phyloP scores from a whole-genome alignment of 441 rosid genomes.

The Breynia disticha region DNA sequence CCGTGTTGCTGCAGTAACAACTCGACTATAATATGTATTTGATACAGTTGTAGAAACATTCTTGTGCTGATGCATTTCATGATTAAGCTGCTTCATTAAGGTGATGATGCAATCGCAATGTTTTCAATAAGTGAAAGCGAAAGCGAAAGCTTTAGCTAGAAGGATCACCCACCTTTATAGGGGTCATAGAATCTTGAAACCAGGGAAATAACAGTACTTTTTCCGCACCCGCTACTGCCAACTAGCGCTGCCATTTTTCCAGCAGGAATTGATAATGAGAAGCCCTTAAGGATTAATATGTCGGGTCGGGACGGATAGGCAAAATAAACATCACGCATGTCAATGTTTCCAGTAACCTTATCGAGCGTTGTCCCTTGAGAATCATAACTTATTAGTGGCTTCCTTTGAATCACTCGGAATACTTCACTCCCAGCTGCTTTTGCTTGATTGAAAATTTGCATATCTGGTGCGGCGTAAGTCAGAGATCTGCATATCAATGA shows the following conservation, averaged over 20 bases:
- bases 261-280: slow-evolving; percentile 49
- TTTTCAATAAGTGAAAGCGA: too few relatives aligned
- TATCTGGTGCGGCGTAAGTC: slow-evolving; percentile 62
- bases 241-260: slow-evolving; percentile 54
- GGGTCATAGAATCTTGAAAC: slow-evolving; percentile 63
- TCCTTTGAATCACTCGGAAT: slow-evolving; percentile 40
- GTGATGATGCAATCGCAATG: too few relatives aligned
- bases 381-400: slow-evolving; percentile 25
- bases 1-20: neutral
- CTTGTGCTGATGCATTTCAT: too few relatives aligned
- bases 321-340: slow-evolving; percentile 32
- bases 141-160: neutral
- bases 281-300: slow-evolving; percentile 34
- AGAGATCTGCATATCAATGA: slow-evolving; percentile 33
- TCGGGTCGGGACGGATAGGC: slow-evolving; percentile 54
- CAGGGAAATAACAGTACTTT: slow-evolving; percentile 51
- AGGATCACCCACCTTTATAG: slow-evolving; percentile 25
- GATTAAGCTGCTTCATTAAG: too few relatives aligned
- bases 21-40: too few relatives aligned
- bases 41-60: too few relatives aligned
- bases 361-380: slow-evolving; percentile 19
- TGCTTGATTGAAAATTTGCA: slow-evolving; percentile 59
- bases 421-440: slow-evolving; percentile 58
- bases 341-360: slow-evolving; percentile 39
- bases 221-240: slow-evolving; percentile 67